Conservation (phyloP, 2,329 filamentous ascomycete species). For the Purpureocillium takamizusanense region DNA sequence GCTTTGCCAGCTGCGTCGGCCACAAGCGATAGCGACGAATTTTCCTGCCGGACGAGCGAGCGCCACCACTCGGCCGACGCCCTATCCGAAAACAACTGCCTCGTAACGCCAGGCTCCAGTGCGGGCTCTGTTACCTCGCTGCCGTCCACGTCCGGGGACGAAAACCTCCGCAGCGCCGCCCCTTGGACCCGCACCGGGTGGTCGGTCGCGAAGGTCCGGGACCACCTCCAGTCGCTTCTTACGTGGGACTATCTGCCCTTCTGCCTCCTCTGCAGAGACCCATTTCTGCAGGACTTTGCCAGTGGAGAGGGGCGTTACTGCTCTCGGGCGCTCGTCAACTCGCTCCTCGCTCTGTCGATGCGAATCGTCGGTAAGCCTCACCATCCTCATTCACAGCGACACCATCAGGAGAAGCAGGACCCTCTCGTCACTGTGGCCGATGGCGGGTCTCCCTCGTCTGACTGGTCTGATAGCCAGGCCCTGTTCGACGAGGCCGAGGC, state of each 20-base stretch:
- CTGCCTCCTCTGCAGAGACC: constrained; percentile 15
- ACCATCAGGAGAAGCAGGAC: no score
- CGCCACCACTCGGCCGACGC: no score
- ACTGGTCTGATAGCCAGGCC: constrained; percentile 3
- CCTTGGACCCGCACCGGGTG: not conserved
- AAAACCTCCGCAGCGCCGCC: not conserved
- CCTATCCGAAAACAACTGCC: no score
- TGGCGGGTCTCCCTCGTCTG: not conserved
- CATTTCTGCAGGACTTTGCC: constrained; percentile 2
- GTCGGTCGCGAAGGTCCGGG: constrained; percentile 4
- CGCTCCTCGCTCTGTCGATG: constrained; percentile 4
- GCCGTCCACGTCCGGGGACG: not conserved
- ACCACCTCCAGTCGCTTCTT: constrained; percentile 4
- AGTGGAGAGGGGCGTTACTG: constrained; percentile 5
- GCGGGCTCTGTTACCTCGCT: not conserved
- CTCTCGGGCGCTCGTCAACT: constrained; percentile 7
- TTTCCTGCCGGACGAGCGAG: no score
- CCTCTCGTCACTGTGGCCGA: not conserved
- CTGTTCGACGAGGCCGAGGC: constrained; percentile 3
- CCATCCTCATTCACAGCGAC: not conserved
- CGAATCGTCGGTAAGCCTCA: constrained; percentile 1
- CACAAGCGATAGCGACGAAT: no score
- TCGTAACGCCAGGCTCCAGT: not conserved
- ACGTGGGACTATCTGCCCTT: constrained; percentile 7
- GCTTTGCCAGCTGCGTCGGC: no score